Evolutionary conservation across 495 filamentous ascomycete species (phyloP), one percentile per base, ranked within the genome.

Genomic region (Emericellopsis terricola): DNA sequence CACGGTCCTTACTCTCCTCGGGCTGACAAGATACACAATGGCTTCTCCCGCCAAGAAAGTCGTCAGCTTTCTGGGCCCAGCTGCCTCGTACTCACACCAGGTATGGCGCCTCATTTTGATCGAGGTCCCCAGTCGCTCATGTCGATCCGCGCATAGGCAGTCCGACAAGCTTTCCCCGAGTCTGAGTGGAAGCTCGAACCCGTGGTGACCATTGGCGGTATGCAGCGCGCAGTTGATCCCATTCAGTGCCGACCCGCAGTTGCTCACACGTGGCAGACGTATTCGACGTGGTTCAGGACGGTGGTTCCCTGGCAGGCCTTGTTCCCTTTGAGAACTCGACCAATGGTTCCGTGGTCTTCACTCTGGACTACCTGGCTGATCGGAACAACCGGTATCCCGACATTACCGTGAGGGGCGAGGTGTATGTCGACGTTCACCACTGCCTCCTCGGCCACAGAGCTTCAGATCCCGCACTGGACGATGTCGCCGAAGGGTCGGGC

Each of bases 241-340:
- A n/a, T 13, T n/a, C n/a, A n/a, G n/a, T n/a, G n/a, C n/a, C n/a
- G n/a, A n/a, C n/a, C n/a, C n/a, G n/a, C n/a, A n/a, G n/a, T n/a
- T n/a, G n/a, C n/a, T n/a, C n/a, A n/a, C n/a, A n/a, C n/a, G n/a
- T n/a, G n/a, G n/a, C 59, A 69, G 84, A 87, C 39, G 71, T 91
- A 40, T 94, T 96, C 51, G 59, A 67, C 19, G 64, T 70, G 11
- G 76, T 94, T 14, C 84, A 94, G 52, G 59, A 64, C 10, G 54
- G 66, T 38, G 38, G 50, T 15, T 64, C 66, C 0, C 52, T 62
- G 38, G 78, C 71, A 45, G 87, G 84, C 39, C 80, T 97, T 3
- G 81, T 94, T 11, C 89, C 89, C 19, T 86, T 91, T 57, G 89
- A 97, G 54, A 97, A 97, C 56, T 86, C 78, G 8, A 84, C 84